Evolutionary conservation across 345 rosid genomes (phyloP), one percentile per base, ranked within the genome.

Genomic region (Clarkia xantiana): DNA sequence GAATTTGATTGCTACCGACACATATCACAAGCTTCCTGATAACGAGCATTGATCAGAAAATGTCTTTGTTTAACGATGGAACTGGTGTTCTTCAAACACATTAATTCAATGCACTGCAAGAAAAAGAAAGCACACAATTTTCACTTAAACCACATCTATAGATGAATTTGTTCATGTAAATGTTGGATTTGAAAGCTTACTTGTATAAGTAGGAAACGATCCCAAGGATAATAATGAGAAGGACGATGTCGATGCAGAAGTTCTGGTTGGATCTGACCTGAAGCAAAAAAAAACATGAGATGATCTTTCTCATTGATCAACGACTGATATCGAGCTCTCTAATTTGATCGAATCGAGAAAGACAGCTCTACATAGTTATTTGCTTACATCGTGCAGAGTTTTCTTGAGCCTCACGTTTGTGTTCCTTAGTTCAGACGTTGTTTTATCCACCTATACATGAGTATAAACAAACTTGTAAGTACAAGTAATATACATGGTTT

Each of bases 221-320:
- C 39, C 97, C 86, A 40, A 85, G 73, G 57, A 90, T 61, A 14
- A 89, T 70, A 50, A 81, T 76, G 3, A 90, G 69, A 51, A 82
- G 72, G 58, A 77, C 49, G 62, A 80, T 77, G 69, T 82, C 94
- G n/a, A 90, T 71, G 71, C 75, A 79, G 74, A 85, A 71, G 71
- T 89, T 89, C 50, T 73, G 68, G 52, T 75, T 74, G 42, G 90
- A 80, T 62, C 97, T 74, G 58, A 82, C 45, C 97, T 81, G 77
- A 42, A 67, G 18, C 51, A 51, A 58, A 53, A n/a, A 53, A n/a
- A 13, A 43, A 23, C 18, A 29, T 1, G 36, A 17, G 40, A 48
- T 25, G 43, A 63, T 13, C 29, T 14, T 8, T 22, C 25, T 22
- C 25, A 22, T 22, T 22, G 25, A 22, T 22, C 25, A 2, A 5